These are phyloP conservation scores for Tolypocladium guangdongense DNA, from an alignment of 2,329 filamentous ascomycete genomes.

Conservation along the genomic window DNA sequence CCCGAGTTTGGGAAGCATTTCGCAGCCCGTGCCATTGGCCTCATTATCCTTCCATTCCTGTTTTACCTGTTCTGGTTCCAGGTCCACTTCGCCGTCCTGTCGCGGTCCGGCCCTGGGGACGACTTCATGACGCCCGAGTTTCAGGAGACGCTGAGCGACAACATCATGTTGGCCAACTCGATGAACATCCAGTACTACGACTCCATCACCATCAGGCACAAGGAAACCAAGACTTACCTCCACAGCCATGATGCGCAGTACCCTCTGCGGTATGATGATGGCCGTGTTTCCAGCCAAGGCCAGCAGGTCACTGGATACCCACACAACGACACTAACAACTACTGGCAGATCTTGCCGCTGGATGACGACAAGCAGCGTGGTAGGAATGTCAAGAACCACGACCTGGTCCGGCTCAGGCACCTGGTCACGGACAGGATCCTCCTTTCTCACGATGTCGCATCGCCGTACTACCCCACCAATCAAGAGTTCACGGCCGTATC, in stretches of 20 bases:
- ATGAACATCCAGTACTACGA: slow-evolving; percentile 86
- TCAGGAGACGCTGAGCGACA: slow-evolving; percentile 93
- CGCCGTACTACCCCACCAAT: slow-evolving; percentile 92
- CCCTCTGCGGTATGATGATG: slow-evolving; percentile 92
- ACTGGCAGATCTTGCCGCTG: slow-evolving; percentile 83
- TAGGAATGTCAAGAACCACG: slow-evolving; percentile 67
- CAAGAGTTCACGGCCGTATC: slow-evolving; percentile 90
- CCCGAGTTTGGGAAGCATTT: slow-evolving; percentile 83
- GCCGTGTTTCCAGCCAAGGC: slow-evolving; percentile 91
- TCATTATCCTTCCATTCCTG: slow-evolving; percentile 86
- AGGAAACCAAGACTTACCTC: slow-evolving; percentile 92
- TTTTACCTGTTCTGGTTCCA: slow-evolving; percentile 99
- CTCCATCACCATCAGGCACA: slow-evolving; percentile 77
- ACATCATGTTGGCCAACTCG: slow-evolving; percentile 80
- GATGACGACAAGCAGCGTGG: slow-evolving; percentile 47
- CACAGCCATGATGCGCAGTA: slow-evolving; percentile 88
- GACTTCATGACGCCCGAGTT: slow-evolving; percentile 99
- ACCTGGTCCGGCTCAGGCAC: slow-evolving; percentile 78
- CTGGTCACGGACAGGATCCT: slow-evolving; percentile 76
- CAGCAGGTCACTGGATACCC: slow-evolving; percentile 98
- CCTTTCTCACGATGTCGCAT: slow-evolving; percentile 92
- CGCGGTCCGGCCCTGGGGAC: slow-evolving; percentile 82
- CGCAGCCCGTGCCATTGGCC: slow-evolving; percentile 68
- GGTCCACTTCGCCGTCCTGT: slow-evolving; percentile 89
- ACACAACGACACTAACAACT: slow-evolving; percentile 97